Base-by-base conservation (phyloP, 495 filamentous ascomycete species). In the Aspergillus sclerotiicarbonarius region DNA sequence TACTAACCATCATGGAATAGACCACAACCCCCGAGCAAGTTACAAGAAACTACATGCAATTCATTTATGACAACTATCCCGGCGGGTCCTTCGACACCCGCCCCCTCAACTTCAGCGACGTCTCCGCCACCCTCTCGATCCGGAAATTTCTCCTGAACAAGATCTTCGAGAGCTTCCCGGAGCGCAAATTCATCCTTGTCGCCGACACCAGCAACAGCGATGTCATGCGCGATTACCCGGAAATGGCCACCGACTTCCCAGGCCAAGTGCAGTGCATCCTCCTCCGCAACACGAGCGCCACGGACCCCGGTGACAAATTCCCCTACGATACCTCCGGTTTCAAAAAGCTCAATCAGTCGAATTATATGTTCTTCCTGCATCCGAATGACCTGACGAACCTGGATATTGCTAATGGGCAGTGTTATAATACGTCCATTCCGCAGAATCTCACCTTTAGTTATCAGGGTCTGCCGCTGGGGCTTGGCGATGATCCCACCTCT, bases 51-150 rank as follows among this genome's bases (percentile, higher is more conserved):
- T 46, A 46, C 18, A 46, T 46, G 44, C 44, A 46, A n/a, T 46
- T 46, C 16, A 46, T 46, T 16, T 46, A 46, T 16, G 25, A 18
- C 6, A 18, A 19, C 16, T 46, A 46, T 16, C 44, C 44, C 0
- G 44, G 44, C 0, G 44, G 44, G 3, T 46, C 44, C 9, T 46
- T 46, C 44, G 44, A 46, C 44, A 46, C 44, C 44, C 44, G 44
- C 19, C 44, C 44, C 44, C 44, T 46, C 16, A 46, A 46, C 44
- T 46, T 46, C 18, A 46, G 44, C 44, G 44, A 46, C 44, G 44
- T 46, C 1, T 46, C 44, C 9, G 44, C 44, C n/a, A 46, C 44
- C 16, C 16, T 46, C 9, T 46, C 44, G 4, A 46, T 46, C 18
- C 44, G 44, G n/a, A 46, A 46, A 21, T 46, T 20, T 16, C 44